Percentiles rank a stretch among this genome's conserved stretches.
Evolutionary conservation across 805 yeast genomes (phyloP).

Genomic region (Starmerella bombicola): DNA sequence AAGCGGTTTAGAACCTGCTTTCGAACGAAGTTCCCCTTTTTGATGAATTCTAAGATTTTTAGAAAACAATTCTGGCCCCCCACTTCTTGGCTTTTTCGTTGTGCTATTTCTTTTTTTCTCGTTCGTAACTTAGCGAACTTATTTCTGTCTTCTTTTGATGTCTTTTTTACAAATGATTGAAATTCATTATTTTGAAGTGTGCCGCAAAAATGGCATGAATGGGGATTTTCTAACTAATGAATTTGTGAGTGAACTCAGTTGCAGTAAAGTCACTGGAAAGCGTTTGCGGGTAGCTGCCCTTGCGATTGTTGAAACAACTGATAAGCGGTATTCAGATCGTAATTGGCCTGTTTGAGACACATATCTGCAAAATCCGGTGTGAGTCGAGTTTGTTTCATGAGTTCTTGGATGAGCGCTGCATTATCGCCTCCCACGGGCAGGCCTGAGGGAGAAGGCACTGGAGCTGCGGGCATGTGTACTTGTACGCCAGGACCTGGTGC

Average conservation of each 20-base stretch:
- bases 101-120: too few relatives aligned
- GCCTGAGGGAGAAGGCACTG: slow-evolving; percentile 13
- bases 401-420: slow-evolving; percentile 49
- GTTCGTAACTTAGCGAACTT: too few relatives aligned
- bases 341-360: slow-evolving; percentile 77
- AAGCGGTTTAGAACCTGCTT: too few relatives aligned
- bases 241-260: too few relatives aligned
- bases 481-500: slow-evolving; percentile 1
- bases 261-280: slow-evolving; percentile 29
- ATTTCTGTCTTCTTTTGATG: too few relatives aligned
- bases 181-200: not conserved
- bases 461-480: not conserved
- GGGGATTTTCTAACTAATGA: too few relatives aligned
- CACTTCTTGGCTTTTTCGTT: too few relatives aligned
- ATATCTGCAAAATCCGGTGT: slow-evolving; percentile 68
- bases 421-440: slow-evolving; percentile 23
- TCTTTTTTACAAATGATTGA: not conserved
- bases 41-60: too few relatives aligned
- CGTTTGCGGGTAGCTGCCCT: slow-evolving; percentile 47
- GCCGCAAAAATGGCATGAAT: not conserved
- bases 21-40: too few relatives aligned
- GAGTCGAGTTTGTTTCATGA: slow-evolving; percentile 61
- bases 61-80: too few relatives aligned
- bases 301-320: slow-evolving; percentile 58
- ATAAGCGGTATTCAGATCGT: slow-evolving; percentile 63